Conservation (phyloP, 768 basidiomycete species). For the Naganishia onofrii region DNA sequence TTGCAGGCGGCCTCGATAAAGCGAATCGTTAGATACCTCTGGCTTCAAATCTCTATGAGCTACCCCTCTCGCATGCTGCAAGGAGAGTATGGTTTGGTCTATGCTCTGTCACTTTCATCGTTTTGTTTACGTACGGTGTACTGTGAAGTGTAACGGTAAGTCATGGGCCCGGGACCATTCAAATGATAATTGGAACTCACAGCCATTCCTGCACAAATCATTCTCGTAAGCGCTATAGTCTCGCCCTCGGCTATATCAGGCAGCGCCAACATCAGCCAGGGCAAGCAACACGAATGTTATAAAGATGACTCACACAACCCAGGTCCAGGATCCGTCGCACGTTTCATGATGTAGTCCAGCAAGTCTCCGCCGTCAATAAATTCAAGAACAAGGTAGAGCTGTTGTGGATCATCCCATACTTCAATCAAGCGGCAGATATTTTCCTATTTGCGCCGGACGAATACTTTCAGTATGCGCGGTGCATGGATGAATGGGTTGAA, state of each 20-base stretch:
- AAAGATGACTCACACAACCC: conserved; percentile 62
- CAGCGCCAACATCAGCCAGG: background rate
- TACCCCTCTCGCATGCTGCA: conserved; percentile 62
- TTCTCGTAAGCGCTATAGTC: conserved; percentile 69
- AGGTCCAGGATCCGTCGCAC: conserved; percentile 40
- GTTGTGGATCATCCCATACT: conserved; percentile 65
- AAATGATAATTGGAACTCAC: conserved; percentile 35
- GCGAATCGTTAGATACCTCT: conserved; percentile 29
- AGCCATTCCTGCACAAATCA: conserved; percentile 69
- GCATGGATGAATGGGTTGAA: background rate
- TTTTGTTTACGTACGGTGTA: conserved; percentile 33
- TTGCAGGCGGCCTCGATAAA: background rate
- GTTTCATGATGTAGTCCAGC: conserved; percentile 65
- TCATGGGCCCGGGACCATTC: background rate
- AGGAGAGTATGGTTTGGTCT: conserved; percentile 1
- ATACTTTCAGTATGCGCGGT: background rate
- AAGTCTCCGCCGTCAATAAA: conserved; percentile 84
- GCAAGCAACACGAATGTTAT: background rate
- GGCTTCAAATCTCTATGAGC: conserved; percentile 94
- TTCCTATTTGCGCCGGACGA: conserved; percentile 47
- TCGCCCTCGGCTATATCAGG: conserved; percentile 52
- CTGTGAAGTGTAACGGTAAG: conserved; percentile 15
- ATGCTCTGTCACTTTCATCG: background rate
- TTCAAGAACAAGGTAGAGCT: conserved; percentile 67
- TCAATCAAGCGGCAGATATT: conserved; percentile 80